Percentiles rank a stretch among this genome's conserved stretches.
Evolutionary conservation across 192 early-diverging fungal genomes (phyloP).

Genomic region (Rhizophagus clarus): DNA sequence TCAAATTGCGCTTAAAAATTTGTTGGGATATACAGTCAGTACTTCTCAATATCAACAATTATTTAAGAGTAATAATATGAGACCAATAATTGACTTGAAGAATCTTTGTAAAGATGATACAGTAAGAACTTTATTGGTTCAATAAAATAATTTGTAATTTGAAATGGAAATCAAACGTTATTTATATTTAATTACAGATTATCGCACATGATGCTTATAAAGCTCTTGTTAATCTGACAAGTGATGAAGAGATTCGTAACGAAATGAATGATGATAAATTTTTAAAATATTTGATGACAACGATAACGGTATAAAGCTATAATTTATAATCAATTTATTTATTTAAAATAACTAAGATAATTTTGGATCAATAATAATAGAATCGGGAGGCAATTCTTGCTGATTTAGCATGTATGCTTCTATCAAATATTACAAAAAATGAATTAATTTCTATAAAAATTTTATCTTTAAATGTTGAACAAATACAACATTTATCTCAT

Average conservation of each 20-base stretch:
- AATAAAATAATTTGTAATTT: neutral
- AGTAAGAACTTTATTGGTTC: neutral
- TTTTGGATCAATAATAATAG: constrained; percentile 37
- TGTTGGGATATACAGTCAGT: constrained; percentile 13
- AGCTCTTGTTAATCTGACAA: constrained; percentile 84
- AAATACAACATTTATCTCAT: constrained; percentile 39
- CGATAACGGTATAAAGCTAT: constrained; percentile 62
- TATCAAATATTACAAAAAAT: constrained; percentile 88
- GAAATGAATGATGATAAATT: constrained; percentile 74
- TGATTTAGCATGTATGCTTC: constrained; percentile 85
- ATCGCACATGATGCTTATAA: constrained; percentile 83
- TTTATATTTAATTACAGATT: constrained; percentile 45
- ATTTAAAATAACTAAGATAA: neutral
- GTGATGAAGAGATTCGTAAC: constrained; percentile 59
- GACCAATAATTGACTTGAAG: constrained; percentile 18
- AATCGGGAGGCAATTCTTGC: constrained; percentile 69
- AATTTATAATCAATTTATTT: neutral
- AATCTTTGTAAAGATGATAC: constrained; percentile 19
- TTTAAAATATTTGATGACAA: constrained; percentile 64
- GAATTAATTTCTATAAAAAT: constrained; percentile 61
- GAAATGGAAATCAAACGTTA: neutral
- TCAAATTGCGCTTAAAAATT: constrained; percentile 8
- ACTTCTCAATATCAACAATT: constrained; percentile 18
- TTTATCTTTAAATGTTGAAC: constrained; percentile 41
- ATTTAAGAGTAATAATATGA: constrained; percentile 25